Percentiles rank a stretch among this genome's conserved stretches.
Evolutionary conservation across 2,329 filamentous ascomycete genomes (phyloP).

Genomic region (Aspergillus fijiensis): DNA sequence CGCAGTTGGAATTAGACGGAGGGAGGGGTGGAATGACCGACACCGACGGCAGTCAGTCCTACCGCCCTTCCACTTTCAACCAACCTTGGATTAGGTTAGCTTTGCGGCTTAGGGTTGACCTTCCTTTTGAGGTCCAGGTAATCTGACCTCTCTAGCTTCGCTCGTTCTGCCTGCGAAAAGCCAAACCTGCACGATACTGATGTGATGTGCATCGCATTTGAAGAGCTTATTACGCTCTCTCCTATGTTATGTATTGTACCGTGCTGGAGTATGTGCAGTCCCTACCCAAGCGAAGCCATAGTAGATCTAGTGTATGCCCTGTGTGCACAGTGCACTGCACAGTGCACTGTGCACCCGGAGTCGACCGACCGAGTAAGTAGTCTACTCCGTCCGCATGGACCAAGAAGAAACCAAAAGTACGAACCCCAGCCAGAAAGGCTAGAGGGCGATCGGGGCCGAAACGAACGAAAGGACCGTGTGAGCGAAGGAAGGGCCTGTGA

Average conservation of each 20-base stretch:
- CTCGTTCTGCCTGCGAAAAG: background rate
- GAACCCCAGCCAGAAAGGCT: background rate
- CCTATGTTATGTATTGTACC: no score
- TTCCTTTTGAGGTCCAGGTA: background rate
- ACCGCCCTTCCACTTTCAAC: no score
- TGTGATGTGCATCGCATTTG: background rate
- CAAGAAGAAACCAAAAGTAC: background rate
- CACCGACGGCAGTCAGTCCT: no score
- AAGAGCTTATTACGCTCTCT: background rate
- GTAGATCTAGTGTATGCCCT: background rate
- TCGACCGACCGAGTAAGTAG: background rate
- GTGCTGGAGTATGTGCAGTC: background rate
- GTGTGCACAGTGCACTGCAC: background rate
- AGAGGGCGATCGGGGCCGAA: no score
- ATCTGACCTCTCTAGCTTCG: background rate
- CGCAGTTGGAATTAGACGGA: no score
- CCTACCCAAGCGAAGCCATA: no score
- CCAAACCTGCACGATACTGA: background rate
- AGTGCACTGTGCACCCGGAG: no score
- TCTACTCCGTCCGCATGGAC: background rate
- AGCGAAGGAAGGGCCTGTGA: no score
- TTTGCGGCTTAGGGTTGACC: slow-evolving; percentile 5
- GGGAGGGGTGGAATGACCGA: background rate
- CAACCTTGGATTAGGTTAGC: background rate
- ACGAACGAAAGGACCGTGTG: no score